Percentiles rank a stretch among this genome's conserved stretches.
phyloP scores from a whole-genome alignment of 305 asterid species.

The Solanum hybrid region DNA sequence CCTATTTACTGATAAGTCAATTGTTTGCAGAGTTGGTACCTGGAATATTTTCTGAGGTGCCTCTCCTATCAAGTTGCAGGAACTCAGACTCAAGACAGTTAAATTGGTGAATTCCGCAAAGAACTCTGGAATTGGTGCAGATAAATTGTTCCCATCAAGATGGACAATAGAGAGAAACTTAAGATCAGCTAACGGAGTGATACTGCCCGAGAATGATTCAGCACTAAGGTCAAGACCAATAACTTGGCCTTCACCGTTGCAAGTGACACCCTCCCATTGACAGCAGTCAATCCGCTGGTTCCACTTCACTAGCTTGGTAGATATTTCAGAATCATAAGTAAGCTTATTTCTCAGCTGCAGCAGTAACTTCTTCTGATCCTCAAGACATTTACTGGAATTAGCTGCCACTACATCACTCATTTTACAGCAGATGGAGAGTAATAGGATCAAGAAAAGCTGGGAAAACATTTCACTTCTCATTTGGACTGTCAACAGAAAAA shows the following conservation, averaged over 20 bases:
- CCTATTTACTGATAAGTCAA: slow-evolving; percentile 36
- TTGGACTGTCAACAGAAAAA: not conserved
- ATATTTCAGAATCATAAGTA: slow-evolving; percentile 34
- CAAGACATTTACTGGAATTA: slow-evolving; percentile 8
- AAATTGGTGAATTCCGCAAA: slow-evolving; percentile 33
- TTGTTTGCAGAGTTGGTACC: slow-evolving; percentile 22
- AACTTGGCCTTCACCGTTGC: slow-evolving; percentile 33
- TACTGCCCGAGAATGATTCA: slow-evolving; percentile 36
- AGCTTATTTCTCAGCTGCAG: slow-evolving; percentile 14
- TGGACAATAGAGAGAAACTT: slow-evolving; percentile 32
- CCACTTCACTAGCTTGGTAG: slow-evolving; percentile 48
- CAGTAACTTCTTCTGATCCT: slow-evolving; percentile 11
- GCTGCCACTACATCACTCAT: not conserved
- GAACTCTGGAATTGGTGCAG: slow-evolving; percentile 29
- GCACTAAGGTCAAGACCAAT: slow-evolving; percentile 39
- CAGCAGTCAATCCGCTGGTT: slow-evolving; percentile 32
- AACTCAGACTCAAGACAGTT: slow-evolving; percentile 22
- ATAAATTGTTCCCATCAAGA: slow-evolving; percentile 37
- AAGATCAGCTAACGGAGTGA: slow-evolving; percentile 27
- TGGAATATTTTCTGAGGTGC: slow-evolving; percentile 39
- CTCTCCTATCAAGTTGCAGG: slow-evolving; percentile 27
- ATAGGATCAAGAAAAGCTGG: not conserved
- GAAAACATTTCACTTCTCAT: not conserved
- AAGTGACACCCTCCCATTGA: slow-evolving; percentile 46
- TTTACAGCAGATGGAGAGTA: not conserved